Conservation (phyloP, 306 rosid genomes). For the Macrotyloma uniflorum region DNA sequence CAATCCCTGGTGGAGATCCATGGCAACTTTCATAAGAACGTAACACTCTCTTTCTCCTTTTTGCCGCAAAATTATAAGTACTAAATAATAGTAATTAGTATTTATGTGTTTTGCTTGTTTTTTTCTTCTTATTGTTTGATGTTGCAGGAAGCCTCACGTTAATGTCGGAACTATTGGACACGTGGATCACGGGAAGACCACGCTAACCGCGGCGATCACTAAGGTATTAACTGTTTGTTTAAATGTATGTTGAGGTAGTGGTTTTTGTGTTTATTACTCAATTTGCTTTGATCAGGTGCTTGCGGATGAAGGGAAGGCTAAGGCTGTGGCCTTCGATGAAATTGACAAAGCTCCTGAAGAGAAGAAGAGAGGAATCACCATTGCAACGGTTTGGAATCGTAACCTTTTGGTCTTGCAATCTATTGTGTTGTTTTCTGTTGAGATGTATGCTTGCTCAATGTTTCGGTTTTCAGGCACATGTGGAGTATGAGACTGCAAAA, state of each 20-base stretch:
- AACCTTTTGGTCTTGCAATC: background rate
- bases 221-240: background rate
- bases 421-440: background rate
- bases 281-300: conserved; percentile 59
- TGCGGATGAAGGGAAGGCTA: conserved; percentile 93
- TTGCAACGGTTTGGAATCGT: conserved; percentile 74
- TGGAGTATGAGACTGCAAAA: conserved; percentile 84
- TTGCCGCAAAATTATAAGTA: background rate
- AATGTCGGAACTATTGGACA: conserved; percentile 53
- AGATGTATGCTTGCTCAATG: conserved; percentile 1
- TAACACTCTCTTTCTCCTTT: conserved; percentile 6
- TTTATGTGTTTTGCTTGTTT: background rate
- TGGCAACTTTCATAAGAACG: conserved; percentile 54
- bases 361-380: conserved; percentile 93
- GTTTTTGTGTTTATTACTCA: background rate
- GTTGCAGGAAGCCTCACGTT: conserved; percentile 48
- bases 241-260: background rate
- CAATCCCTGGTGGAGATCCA: conserved; percentile 63
- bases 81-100: background rate
- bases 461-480: conserved; percentile 73
- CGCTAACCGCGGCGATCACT: conserved; percentile 50
- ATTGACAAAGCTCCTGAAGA: conserved; percentile 99
- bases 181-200: conserved; percentile 52
- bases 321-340: conserved; percentile 89
- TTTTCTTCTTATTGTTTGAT: background rate